These are phyloP conservation scores for Lachancea kluyveri DNA, from an alignment of 805 yeast genomes.

Conservation along the genomic window DNA sequence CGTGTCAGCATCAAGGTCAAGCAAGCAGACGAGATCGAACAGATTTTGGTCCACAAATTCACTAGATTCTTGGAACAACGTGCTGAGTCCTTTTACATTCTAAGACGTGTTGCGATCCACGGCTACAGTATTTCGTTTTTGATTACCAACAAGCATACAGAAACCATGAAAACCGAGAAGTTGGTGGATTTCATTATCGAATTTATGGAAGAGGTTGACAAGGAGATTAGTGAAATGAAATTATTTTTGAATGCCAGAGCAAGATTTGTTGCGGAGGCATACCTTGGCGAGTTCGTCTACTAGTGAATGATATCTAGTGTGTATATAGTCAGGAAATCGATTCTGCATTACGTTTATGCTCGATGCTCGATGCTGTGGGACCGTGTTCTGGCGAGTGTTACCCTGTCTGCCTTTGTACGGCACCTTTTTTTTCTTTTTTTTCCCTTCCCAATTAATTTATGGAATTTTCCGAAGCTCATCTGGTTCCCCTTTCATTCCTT, in stretches of 20 bases:
- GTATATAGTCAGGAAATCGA: too few relatives aligned
- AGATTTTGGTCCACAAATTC: conserved; percentile 88
- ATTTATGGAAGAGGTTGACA: conserved; percentile 98
- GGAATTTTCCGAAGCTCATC: too few relatives aligned
- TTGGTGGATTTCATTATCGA: conserved; percentile 95
- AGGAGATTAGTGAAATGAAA: conserved; percentile 97
- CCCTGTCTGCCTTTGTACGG: too few relatives aligned
- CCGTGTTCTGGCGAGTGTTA: too few relatives aligned
- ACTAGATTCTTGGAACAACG: conserved; percentile 90
- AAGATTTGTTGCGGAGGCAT: conserved; percentile 95
- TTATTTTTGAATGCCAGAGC: conserved; percentile 95
- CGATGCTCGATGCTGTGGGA: too few relatives aligned
- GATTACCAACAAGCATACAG: conserved; percentile 91
- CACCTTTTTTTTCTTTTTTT: too few relatives aligned
- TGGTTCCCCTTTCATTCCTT: too few relatives aligned
- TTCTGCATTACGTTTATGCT: too few relatives aligned
- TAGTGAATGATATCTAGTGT: conserved; percentile 4
- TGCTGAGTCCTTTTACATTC: conserved; percentile 88
- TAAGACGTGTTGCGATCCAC: conserved; percentile 84
- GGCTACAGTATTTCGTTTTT: conserved; percentile 93
- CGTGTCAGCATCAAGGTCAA: conserved; percentile 88
- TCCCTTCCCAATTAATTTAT: too few relatives aligned
- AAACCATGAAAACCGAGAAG: conserved; percentile 90
- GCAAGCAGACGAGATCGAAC: conserved; percentile 97
- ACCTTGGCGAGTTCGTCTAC: conserved; percentile 80